Conservation (phyloP, 345 rosid species). For the Trapa incisa region DNA sequence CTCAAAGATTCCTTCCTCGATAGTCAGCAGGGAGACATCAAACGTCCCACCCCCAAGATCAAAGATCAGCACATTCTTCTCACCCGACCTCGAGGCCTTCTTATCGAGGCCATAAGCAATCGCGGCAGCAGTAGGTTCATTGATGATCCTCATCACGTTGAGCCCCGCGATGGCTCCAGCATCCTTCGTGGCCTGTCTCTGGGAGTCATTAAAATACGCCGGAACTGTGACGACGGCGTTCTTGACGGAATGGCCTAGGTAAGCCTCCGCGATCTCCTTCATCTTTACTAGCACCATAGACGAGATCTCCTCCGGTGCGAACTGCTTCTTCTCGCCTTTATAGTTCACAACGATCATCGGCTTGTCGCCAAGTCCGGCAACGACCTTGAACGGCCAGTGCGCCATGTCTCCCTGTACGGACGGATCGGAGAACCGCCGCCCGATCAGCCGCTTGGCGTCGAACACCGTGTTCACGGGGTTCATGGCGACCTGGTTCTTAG, state of each 20-base stretch:
- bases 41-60: constrained; percentile 30
- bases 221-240: constrained; percentile 23
- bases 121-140: constrained; percentile 23
- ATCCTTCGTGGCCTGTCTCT: constrained; percentile 43
- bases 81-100: constrained; percentile 16
- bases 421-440: constrained; percentile 18
- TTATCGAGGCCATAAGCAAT: constrained; percentile 23
- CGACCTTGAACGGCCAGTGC: constrained; percentile 23
- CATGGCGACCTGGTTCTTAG: constrained; percentile 29
- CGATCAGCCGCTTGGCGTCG: constrained; percentile 21
- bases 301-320: constrained; percentile 18
- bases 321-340: constrained; percentile 21
- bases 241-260: constrained; percentile 12
- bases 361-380: constrained; percentile 16
- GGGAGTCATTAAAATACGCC: constrained; percentile 39
- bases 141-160: constrained; percentile 22
- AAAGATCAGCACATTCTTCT: constrained; percentile 21
- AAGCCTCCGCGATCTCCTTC: constrained; percentile 15
- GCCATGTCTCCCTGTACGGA: constrained; percentile 19
- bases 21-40: constrained; percentile 24
- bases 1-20: constrained; percentile 31
- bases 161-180: constrained; percentile 37
- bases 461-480: constrained; percentile 28
- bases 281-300: constrained; percentile 20
- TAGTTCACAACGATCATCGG: constrained; percentile 18